Conservation (phyloP, 108 stramenopile species). For the Discostella stelligeroides region DNA sequence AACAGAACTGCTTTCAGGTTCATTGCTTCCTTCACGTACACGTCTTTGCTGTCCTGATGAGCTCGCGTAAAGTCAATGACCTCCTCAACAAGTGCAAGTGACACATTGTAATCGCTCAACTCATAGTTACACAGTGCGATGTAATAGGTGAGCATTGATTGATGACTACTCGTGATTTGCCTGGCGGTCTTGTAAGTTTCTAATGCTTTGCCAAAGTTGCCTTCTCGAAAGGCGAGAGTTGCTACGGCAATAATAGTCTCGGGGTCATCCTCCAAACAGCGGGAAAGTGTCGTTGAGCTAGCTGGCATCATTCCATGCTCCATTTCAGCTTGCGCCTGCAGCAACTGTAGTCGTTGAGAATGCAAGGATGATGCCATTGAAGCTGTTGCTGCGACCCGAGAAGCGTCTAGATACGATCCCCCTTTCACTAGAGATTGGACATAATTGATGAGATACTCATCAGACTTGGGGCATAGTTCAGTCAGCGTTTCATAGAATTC, state of each 20-base stretch:
- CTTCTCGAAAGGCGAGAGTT: conserved; percentile 77
- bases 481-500: conserved; percentile 81
- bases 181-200: conserved; percentile 72
- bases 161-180: conserved; percentile 74
- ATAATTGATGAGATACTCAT: conserved; percentile 82
- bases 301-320: conserved; percentile 78
- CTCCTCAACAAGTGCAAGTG: conserved; percentile 63
- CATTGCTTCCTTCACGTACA: conserved; percentile 76
- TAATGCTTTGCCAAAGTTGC: conserved; percentile 65
- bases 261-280: conserved; percentile 75
- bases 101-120: conserved; percentile 63
- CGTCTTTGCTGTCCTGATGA: conserved; percentile 49
- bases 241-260: conserved; percentile 75
- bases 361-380: conserved; percentile 34
- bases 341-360: conserved; percentile 62
- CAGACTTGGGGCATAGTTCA: conserved; percentile 70
- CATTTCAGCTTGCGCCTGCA: conserved; percentile 77
- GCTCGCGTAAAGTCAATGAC: conserved; percentile 66
- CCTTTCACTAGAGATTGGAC: conserved; percentile 84
- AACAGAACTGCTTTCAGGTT: conserved; percentile 89
- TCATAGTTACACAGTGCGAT: conserved; percentile 85
- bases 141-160: conserved; percentile 81
- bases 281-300: conserved; percentile 58
- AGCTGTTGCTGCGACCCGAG: conserved; percentile 34
- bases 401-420: conserved; percentile 61